Evolutionary conservation across 2,329 filamentous ascomycete genomes (phyloP).

Genomic region (Penicillium occitanis): DNA sequence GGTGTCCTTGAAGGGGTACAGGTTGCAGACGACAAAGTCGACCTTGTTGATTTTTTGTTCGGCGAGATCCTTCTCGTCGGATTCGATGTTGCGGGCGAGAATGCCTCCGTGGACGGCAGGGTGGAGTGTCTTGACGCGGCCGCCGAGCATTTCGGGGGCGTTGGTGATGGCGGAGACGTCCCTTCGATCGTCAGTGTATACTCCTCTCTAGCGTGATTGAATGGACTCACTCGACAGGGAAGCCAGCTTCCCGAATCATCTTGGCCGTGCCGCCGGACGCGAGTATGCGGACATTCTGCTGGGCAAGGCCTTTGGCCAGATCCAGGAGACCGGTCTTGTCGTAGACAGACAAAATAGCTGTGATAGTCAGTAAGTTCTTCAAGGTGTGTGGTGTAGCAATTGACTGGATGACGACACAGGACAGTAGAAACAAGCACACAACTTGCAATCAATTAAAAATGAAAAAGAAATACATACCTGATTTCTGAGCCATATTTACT

Average conservation of each 20-base stretch:
- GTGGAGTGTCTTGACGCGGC: slow-evolving; percentile 92
- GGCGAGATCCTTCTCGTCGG: slow-evolving; percentile 94
- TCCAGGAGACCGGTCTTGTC: slow-evolving; percentile 97
- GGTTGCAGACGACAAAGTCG: slow-evolving; percentile 95
- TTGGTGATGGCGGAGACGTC: slow-evolving; percentile 97
- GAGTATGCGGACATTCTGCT: slow-evolving; percentile 87
- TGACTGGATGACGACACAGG: neutral
- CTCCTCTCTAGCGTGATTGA: neutral
- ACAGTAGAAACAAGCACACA: neutral
- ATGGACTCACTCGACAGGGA: slow-evolving; percentile 79
- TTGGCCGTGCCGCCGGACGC: slow-evolving; percentile 93
- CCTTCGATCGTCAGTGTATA: slow-evolving; percentile 46
- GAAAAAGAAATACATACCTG: slow-evolving; percentile 32
- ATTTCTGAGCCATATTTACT: slow-evolving; percentile 40
- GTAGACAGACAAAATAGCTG: slow-evolving; percentile 96
- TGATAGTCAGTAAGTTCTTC: neutral
- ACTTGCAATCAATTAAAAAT: slow-evolving; percentile 15
- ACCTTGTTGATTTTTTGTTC: slow-evolving; percentile 95
- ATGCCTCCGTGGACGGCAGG: slow-evolving; percentile 84
- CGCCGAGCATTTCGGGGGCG: slow-evolving; percentile 94
- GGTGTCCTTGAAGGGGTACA: slow-evolving; percentile 99
- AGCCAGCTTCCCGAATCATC: slow-evolving; percentile 94
- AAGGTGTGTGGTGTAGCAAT: neutral
- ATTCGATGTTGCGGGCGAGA: slow-evolving; percentile 87
- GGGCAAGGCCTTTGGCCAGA: slow-evolving; percentile 82